Base-by-base conservation (phyloP, 2,329 filamentous ascomycete genomes). In the Scedosporium dehoogii region DNA sequence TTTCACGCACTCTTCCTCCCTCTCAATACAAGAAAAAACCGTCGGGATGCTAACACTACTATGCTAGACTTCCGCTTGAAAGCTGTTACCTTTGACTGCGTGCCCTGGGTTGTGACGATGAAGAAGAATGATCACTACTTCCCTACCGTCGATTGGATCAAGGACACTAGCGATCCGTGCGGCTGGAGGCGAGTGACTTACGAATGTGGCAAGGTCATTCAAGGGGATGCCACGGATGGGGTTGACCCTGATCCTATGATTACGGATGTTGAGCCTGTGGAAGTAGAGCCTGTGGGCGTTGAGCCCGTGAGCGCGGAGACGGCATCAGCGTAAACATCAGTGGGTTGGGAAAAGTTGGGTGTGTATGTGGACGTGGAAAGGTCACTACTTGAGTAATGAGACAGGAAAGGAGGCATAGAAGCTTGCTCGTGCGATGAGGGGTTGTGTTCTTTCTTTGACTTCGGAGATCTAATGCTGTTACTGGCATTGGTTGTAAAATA, bases 71-170 rank as follows among this genome's bases (percentile, higher is more conserved):
- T 99, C 85, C 87, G 94, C 18, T 81, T 99, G 61, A 92, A 93
- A 73, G 91, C 94, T n/a, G 91, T 97, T 73, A 97, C 94, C 0
- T 99, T 99, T 71, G 94, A 99, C 74, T 96, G 96, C 70, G 92
- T 99, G 9, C 93, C 93, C 3, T 99, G 94, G 92, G 92, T 99
- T n/a, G 91, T 96, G 46, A 99, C 94, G 7, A 96, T 99, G 90
- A 99, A 99, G 86, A 97, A 97, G 84, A 97, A 97, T 69, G 93
- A 99, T 72, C 94, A 99, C 75, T 99, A 99, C 73, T 89, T 89
- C 74, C 86, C 86, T 0, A 88, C 85, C 0, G 83, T 85, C 73
- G 86, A 89, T 69, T 87, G 85, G 81, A 82, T 85, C 73, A 88
- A 87, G 73, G 85, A 88, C 66, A 71, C 75, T 14, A 74, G 74